A percentile compares a stretch with the other conserved stretches of the same genome.
Conservation (phyloP, 805 yeast species). For the Debaryomyces maramus region DNA sequence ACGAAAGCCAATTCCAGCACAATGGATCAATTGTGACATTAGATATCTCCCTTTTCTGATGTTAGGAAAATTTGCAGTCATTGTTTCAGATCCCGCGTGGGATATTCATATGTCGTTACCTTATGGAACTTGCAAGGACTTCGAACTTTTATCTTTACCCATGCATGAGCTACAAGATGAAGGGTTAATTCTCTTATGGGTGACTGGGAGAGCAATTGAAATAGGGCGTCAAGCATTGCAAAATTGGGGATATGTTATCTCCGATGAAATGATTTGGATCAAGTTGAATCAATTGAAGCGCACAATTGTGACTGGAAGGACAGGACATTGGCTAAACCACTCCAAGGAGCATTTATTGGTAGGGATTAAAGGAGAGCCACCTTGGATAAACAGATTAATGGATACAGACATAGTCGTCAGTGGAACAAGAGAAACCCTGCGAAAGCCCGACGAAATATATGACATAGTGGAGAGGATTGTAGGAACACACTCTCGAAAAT, state of each 20-base stretch:
- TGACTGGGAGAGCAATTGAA: conserved; percentile 91
- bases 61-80: conserved; percentile 77
- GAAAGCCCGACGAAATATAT: conserved; percentile 89
- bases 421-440: conserved; percentile 80
- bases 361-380: conserved; percentile 79
- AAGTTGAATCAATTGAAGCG: conserved; percentile 84
- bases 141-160: conserved; percentile 66
- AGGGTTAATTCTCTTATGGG: conserved; percentile 87
- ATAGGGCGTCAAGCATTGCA: conserved; percentile 74
- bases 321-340: conserved; percentile 97
- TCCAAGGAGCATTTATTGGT: conserved; percentile 88
- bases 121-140: conserved; percentile 75
- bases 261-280: conserved; percentile 87
- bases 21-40: conserved; percentile 88
- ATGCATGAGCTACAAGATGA: conserved; percentile 74
- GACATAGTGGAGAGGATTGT: conserved; percentile 83
- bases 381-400: conserved; percentile 63
- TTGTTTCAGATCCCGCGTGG: conserved; percentile 96
- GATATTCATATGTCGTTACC: conserved; percentile 88
- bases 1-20: conserved; percentile 53
- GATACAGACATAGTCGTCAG: conserved; percentile 82
- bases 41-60: conserved; percentile 65
- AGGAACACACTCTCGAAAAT: conserved; percentile 71
- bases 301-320: conserved; percentile 91
- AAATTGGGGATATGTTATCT: conserved; percentile 79